Percentiles rank a stretch among this genome's conserved stretches.
phyloP scores from a whole-genome alignment of 2,329 filamentous ascomycete species.

The Phyllosticta citrichinensis region DNA sequence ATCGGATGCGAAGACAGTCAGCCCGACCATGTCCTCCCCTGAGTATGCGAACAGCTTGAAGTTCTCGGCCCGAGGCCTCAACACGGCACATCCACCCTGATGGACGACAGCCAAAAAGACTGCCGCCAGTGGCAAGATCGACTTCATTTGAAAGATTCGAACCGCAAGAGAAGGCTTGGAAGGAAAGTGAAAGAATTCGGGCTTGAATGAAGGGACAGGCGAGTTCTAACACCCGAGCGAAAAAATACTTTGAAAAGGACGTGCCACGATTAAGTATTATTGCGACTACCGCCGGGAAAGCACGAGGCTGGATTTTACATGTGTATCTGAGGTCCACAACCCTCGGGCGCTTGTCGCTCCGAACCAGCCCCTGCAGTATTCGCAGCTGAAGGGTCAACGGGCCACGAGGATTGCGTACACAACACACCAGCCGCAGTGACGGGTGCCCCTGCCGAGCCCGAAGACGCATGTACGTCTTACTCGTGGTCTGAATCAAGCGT shows the following conservation, averaged over 20 bases:
- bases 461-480: not conserved
- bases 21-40: constrained; percentile 17
- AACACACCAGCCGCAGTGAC: not conserved
- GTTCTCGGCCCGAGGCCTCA: constrained; percentile 1
- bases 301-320: not conserved
- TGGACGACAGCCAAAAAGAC: not conserved
- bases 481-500: not conserved
- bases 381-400: not conserved
- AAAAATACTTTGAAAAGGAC: not conserved
- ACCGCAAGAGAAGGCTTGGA: not conserved
- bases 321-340: not conserved
- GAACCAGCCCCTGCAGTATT: not conserved
- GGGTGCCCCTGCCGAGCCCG: not conserved
- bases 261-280: not conserved
- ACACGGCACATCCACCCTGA: not conserved
- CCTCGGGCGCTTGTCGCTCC: not conserved
- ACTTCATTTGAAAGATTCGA: not conserved
- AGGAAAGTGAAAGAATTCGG: not conserved
- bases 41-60: constrained; percentile 25
- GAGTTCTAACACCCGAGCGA: not conserved
- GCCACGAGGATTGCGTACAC: not conserved
- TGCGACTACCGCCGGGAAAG: not conserved
- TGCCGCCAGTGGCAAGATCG: not conserved
- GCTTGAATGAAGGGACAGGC: not conserved
- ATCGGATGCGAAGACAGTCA: constrained; percentile 24